Evolutionary conservation across 371 early-diverging fungal species (phyloP), one percentile per base, ranked within the genome.

Genomic region (Mucor mucedo): DNA sequence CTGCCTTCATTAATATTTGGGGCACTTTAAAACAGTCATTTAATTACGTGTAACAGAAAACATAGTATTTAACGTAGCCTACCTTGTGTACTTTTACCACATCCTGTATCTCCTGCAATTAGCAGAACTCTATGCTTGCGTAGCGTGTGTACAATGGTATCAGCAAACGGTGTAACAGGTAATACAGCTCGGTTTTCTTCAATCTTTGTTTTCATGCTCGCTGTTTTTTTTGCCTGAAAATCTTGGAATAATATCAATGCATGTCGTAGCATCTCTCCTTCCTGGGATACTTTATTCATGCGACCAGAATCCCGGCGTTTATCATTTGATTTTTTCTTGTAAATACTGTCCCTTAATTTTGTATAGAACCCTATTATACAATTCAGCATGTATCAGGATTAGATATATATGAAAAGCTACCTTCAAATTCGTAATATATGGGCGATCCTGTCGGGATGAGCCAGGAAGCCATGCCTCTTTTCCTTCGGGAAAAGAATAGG

Each of bases 81-180:
- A 96, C 89, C 79, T 70, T 95, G 96, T 9, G 90, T 91, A 49
- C 84, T 86, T 63, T 91, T 91, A 60, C 91, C 91, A 60, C 92
- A 89, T 33, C 96, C 96, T 1, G 96, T 95, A 40, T 89, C 93
- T 16, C 93, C 93, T 8, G 87, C 86, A 35, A 92, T 76, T 48
- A 92, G 68, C 1, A 87, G 57, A 0, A 90, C 81, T 7, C 86
- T 75, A 60, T 88, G 79, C 0, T 77, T 65, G 29, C 67, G 69
- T 11, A 90, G 61, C 2, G 87, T 87, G 28, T 82, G 63, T 7
- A 86, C 71, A 50, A 95, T 88, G 2, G 81, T 73, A 42, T 82
- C 74, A 32, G 84, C 84, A 71, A 79, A 89, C 9, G 83, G 66
- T 35, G 82, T 84, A 16, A 89, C 86, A 0, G 91, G 91, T 4